Percentiles rank a stretch among this genome's conserved stretches.
These are phyloP conservation scores for Chrysanthemum lavandulifolium DNA, from an alignment of 129 eudicot genomes.

Conservation along the genomic window DNA sequence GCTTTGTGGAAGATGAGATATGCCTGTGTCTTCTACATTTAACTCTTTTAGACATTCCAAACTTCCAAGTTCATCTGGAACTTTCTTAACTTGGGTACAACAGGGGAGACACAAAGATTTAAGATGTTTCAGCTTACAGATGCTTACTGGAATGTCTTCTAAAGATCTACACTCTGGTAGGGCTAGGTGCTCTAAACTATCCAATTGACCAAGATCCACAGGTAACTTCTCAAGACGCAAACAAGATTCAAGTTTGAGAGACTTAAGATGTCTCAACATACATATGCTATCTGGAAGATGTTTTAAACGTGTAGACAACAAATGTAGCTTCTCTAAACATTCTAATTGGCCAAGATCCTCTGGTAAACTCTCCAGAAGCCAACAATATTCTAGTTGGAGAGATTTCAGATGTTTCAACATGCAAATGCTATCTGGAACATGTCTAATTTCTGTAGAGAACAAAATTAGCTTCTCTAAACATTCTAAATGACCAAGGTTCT, in stretches of 20 bases:
- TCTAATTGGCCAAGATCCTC: slow-evolving; percentile 22
- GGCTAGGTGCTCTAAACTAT: not conserved
- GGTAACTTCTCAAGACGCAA: not conserved
- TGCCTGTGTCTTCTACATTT: not conserved
- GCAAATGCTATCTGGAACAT: slow-evolving; percentile 20
- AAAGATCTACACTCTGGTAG: not conserved
- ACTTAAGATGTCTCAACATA: slow-evolving; percentile 6
- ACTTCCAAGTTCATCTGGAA: slow-evolving; percentile 18
- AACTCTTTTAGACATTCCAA: not conserved
- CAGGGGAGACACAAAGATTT: not conserved
- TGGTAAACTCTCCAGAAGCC: not conserved
- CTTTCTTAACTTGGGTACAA: not conserved
- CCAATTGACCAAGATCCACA: slow-evolving; percentile 16
- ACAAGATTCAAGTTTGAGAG: not conserved
- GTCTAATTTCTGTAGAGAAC: not conserved
- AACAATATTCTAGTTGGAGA: not conserved
- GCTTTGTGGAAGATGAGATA: slow-evolving; percentile 16
- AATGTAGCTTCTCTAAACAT: slow-evolving; percentile 6
- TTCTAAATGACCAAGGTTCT: not conserved
- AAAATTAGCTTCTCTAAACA: slow-evolving; percentile 2
- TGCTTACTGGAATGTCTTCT: slow-evolving; percentile 13
- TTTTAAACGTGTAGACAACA: not conserved
- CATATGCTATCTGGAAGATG: slow-evolving; percentile 16
- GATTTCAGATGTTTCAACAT: slow-evolving; percentile 9
- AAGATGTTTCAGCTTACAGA: slow-evolving; percentile 16